These are phyloP conservation scores for Dianthus caryophyllus DNA, from an alignment of 148 eudicot genomes.

Conservation along the genomic window DNA sequence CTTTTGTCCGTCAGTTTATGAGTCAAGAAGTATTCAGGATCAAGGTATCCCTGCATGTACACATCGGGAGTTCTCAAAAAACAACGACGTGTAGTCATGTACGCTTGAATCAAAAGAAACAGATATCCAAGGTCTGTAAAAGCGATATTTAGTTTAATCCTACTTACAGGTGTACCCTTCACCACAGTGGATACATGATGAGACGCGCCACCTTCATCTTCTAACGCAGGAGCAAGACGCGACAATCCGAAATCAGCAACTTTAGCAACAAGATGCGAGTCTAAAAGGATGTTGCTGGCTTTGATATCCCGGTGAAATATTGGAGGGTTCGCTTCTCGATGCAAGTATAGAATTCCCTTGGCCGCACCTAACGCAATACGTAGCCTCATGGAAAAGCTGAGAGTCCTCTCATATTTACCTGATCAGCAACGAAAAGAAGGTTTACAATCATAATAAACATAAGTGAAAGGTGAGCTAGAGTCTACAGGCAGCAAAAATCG, in stretches of 20 bases:
- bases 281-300: slow-evolving; percentile 82
- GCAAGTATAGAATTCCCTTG: slow-evolving; percentile 80
- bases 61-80: not conserved
- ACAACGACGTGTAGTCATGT: too few relatives aligned
- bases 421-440: slow-evolving; percentile 10
- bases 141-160: not conserved
- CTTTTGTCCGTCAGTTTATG: slow-evolving; percentile 79
- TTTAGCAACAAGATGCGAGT: slow-evolving; percentile 60
- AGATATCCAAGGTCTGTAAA: not conserved
- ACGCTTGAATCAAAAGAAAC: not conserved
- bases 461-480: not conserved
- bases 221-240: slow-evolving; percentile 71
- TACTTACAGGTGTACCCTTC: slow-evolving; percentile 88
- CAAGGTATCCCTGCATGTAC: slow-evolving; percentile 73
- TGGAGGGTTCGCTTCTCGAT: slow-evolving; percentile 89
- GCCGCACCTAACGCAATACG: slow-evolving; percentile 74
- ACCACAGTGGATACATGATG: slow-evolving; percentile 73
- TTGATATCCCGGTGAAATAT: slow-evolving; percentile 89
- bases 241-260: slow-evolving; percentile 96
- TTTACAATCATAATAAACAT: not conserved
- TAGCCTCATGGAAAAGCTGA: slow-evolving; percentile 62
- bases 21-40: slow-evolving; percentile 82
- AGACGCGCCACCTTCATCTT: slow-evolving; percentile 49
- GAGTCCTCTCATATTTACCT: slow-evolving; percentile 46
- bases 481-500: not conserved